Evolutionary conservation across 2,329 filamentous ascomycete species (phyloP).

Genomic region (Neospermospora avenae): DNA sequence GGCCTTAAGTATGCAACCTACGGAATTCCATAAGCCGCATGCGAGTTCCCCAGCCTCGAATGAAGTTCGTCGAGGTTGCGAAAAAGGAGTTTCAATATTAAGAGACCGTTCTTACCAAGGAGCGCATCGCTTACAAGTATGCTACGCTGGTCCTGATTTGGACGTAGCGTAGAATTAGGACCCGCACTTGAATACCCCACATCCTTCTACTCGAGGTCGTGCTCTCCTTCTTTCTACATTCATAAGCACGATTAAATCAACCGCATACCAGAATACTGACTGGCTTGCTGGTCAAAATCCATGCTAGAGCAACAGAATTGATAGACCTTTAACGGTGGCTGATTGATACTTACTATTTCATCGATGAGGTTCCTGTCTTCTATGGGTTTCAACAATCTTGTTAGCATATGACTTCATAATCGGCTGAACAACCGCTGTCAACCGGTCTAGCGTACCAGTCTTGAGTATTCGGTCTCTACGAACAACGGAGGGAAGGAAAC

Average conservation of each 20-base stretch:
- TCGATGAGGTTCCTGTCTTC: slow-evolving; percentile 10
- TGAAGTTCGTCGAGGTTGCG: too few relatives aligned
- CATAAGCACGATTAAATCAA: slow-evolving; percentile 13
- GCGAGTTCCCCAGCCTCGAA: too few relatives aligned
- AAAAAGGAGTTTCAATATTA: too few relatives aligned
- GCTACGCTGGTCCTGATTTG: neutral
- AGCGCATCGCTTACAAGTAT: slow-evolving; percentile 4
- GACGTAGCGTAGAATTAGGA: neutral
- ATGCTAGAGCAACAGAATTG: slow-evolving; percentile 27
- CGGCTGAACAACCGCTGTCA: too few relatives aligned
- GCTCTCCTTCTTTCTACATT: slow-evolving; percentile 8
- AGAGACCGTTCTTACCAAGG: too few relatives aligned
- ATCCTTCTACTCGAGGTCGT: neutral
- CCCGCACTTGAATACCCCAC: neutral
- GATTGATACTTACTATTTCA: slow-evolving; percentile 10
- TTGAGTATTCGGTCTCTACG: too few relatives aligned
- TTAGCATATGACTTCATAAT: neutral
- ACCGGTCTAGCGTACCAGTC: too few relatives aligned
- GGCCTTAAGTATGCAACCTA: too few relatives aligned
- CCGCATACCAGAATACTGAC: slow-evolving; percentile 19
- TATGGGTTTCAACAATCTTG: slow-evolving; percentile 16
- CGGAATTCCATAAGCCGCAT: too few relatives aligned
- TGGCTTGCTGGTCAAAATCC: slow-evolving; percentile 33
- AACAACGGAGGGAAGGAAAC: too few relatives aligned
- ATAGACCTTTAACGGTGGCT: slow-evolving; percentile 16